Conservation (phyloP, 352 stramenopile species). For the Globisporangium ultimum region DNA sequence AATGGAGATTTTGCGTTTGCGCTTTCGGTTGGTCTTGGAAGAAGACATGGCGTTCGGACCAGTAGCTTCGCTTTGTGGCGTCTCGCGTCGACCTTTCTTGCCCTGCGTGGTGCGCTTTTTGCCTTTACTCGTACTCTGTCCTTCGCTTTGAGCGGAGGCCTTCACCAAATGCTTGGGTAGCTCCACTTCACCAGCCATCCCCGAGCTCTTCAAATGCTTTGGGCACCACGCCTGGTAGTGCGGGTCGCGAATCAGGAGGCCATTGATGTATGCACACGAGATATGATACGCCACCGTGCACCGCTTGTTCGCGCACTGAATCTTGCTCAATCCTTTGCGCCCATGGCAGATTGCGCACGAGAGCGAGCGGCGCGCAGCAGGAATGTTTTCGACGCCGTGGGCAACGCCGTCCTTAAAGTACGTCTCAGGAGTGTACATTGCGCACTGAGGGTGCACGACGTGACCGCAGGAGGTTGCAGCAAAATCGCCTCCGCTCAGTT, state of each 20-base stretch:
- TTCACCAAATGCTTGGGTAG: constrained; percentile 62
- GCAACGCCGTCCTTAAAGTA: constrained; percentile 72
- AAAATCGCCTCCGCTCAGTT: constrained; percentile 75
- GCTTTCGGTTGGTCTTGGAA: constrained; percentile 43
- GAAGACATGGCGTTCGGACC: constrained; percentile 27
- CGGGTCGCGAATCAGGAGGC: constrained; percentile 53
- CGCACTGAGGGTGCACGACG: constrained; percentile 74
- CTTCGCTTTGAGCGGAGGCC: constrained; percentile 15
- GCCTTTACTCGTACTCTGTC: constrained; percentile 15
- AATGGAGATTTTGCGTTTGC: constrained; percentile 36
- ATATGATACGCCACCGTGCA: constrained; percentile 69
- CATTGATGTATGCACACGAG: constrained; percentile 69
- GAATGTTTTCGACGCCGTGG: constrained; percentile 56
- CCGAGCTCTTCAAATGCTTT: constrained; percentile 71
- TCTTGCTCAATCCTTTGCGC: constrained; percentile 71
- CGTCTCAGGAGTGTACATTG: constrained; percentile 83
- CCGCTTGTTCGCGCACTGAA: constrained; percentile 70
- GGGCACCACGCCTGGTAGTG: constrained; percentile 76
- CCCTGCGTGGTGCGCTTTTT: constrained; percentile 8
- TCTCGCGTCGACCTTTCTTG: constrained; percentile 28
- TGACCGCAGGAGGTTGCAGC: constrained; percentile 52
- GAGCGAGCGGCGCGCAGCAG: constrained; percentile 41
- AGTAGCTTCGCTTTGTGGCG: constrained; percentile 18
- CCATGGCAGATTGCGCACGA: constrained; percentile 61
- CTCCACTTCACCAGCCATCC: constrained; percentile 60